Evolutionary conservation across 129 eudicot genomes (phyloP).

Genomic region (Escallonia rubra): DNA sequence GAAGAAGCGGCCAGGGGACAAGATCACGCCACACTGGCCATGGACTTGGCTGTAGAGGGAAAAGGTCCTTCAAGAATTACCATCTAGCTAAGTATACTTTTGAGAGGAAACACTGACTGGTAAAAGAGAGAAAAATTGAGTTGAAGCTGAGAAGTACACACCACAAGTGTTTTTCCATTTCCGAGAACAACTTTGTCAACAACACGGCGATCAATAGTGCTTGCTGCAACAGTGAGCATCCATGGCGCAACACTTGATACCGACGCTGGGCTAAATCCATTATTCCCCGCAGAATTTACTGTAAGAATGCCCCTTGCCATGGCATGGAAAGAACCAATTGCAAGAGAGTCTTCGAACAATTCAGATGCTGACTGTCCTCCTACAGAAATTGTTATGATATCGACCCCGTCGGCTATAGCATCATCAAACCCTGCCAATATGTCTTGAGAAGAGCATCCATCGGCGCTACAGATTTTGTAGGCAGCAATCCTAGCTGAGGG

Average conservation of each 20-base stretch:
- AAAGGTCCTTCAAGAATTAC: no score
- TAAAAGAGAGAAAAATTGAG: background rate
- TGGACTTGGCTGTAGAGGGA: no score
- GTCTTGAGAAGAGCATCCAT: slow-evolving; percentile 6
- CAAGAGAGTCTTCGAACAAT: slow-evolving; percentile 5
- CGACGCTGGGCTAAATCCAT: background rate
- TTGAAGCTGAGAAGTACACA: background rate
- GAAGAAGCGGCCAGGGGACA: no score
- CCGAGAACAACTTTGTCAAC: slow-evolving; percentile 20
- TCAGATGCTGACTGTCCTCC: background rate
- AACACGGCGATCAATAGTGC: slow-evolving; percentile 15
- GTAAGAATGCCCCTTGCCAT: slow-evolving; percentile 25
- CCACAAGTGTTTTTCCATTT: slow-evolving; percentile 2
- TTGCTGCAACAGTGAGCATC: slow-evolving; percentile 23
- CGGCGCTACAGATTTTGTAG: slow-evolving; percentile 15
- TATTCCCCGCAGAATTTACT: slow-evolving; percentile 14
- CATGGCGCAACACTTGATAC: slow-evolving; percentile 17
- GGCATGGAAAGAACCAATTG: slow-evolving; percentile 49
- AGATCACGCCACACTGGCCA: no score
- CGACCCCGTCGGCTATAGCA: slow-evolving; percentile 59
- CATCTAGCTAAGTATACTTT: background rate
- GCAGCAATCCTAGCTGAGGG: slow-evolving; percentile 44
- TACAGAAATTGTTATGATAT: slow-evolving; percentile 34
- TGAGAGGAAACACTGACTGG: background rate
- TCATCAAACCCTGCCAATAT: slow-evolving; percentile 45